Percentiles rank a stretch among this genome's conserved stretches.
Evolutionary conservation across 2,329 filamentous ascomycete species (phyloP).

Genomic region (Colletotrichum karsti): DNA sequence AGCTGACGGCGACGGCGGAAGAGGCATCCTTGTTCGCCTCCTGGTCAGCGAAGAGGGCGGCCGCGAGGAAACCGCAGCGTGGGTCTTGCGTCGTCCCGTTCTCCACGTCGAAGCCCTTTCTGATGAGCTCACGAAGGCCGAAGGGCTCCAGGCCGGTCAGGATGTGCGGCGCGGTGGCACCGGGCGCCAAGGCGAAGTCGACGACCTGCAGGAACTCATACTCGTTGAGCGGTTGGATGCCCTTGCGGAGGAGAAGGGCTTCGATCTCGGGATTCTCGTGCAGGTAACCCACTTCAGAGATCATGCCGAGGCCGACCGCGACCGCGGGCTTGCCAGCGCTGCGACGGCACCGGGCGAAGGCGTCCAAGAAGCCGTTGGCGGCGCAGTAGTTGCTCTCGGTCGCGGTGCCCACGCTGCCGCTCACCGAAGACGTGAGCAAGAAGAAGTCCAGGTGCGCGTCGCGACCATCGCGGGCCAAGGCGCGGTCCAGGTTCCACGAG

Average conservation of each 20-base stretch:
- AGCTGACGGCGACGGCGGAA: too few species aligned
- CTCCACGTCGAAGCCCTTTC: too few species aligned
- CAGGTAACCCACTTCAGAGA: constrained; percentile 47
- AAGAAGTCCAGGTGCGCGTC: constrained; percentile 44
- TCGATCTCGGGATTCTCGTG: constrained; percentile 46
- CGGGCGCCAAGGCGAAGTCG: too few species aligned
- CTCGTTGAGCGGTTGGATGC: constrained; percentile 43
- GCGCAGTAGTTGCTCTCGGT: constrained; percentile 45
- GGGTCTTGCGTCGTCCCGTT: too few species aligned
- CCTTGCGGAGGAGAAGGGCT: constrained; percentile 41
- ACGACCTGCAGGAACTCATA: constrained; percentile 32
- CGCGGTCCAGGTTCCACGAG: background rate
- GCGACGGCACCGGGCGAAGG: constrained; percentile 35
- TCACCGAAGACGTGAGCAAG: constrained; percentile 41
- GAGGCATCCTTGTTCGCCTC: too few species aligned
- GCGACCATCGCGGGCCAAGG: background rate
- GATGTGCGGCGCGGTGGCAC: too few species aligned
- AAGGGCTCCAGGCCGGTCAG: too few species aligned
- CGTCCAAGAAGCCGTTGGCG: constrained; percentile 43
- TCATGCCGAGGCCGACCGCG: constrained; percentile 46
- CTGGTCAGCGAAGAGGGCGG: too few species aligned
- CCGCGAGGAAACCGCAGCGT: too few species aligned
- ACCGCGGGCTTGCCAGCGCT: constrained; percentile 44
- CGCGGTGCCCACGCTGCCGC: constrained; percentile 37
- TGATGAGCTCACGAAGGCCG: too few species aligned